These are phyloP conservation scores for Phytophthora brassicae DNA, from an alignment of 352 stramenopile species.

Conservation along the genomic window DNA sequence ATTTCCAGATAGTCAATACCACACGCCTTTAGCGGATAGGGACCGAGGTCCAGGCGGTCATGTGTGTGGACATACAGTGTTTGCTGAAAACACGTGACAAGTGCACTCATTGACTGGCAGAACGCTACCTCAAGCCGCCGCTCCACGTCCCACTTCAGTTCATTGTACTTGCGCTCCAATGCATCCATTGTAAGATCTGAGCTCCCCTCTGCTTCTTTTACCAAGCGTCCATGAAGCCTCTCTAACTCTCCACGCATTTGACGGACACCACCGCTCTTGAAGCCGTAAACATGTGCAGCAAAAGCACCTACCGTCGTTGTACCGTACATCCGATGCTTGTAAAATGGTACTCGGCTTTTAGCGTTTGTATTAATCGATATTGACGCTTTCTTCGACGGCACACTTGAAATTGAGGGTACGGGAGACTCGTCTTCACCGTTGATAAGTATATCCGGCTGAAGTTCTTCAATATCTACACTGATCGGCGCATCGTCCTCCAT, in stretches of 20 bases:
- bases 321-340: constrained; percentile 68
- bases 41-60: constrained; percentile 40
- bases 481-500: constrained; percentile 7
- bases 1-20: constrained; percentile 76
- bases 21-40: constrained; percentile 34
- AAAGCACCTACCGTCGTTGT: constrained; percentile 84
- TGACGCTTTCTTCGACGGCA: constrained; percentile 11
- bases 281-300: constrained; percentile 82
- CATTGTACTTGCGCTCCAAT: constrained; percentile 75
- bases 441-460: constrained; percentile 9
- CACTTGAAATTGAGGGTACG: neutral
- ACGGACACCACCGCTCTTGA: constrained; percentile 73
- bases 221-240: constrained; percentile 44
- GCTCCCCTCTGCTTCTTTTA: constrained; percentile 56
- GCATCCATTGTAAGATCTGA: constrained; percentile 77
- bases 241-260: constrained; percentile 75
- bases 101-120: constrained; percentile 75
- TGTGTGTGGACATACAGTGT: constrained; percentile 81
- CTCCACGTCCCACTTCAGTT: constrained; percentile 85
- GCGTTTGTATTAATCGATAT: constrained; percentile 25
- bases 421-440: neutral
- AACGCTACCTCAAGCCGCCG: constrained; percentile 83
- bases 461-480: constrained; percentile 16
- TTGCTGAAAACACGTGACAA: constrained; percentile 87
- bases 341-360: constrained; percentile 38